Evolutionary conservation across 805 yeast species (phyloP), one percentile per base, ranked within the genome.

Genomic region (Clavispora santaluciae): DNA sequence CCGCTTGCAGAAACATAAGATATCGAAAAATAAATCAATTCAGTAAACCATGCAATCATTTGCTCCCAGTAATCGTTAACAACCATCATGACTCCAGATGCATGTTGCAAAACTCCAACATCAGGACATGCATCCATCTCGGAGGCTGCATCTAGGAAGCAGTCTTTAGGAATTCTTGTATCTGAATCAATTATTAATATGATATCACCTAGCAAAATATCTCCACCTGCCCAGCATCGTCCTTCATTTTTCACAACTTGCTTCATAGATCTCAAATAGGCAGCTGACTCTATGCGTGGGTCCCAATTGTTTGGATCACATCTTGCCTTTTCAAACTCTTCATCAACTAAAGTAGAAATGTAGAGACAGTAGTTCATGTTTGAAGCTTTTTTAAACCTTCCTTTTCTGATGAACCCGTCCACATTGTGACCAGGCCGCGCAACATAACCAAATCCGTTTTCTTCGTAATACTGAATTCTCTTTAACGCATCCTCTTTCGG

Each of bases 31-130:
- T 31, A 31, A 31, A 31, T 31, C 10, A 31, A 31, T 5, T 31
- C 34, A 11, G 34, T 31, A n/a, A 31, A 31, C 34, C 34, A 31
- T 7, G 22, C 34, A 18, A 31, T 31, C 34, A 31, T 18, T 20
- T 20, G 34, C 23, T 31, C 34, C 34, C 34, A 31, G 34, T 31
- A 31, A n/a, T 31, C 22, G 11, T 31, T 31, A 5, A 31, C 34
- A 6, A 31, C 34, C 34, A 31, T 31, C 34, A 31, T 31, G 5
- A 31, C 34, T 3, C 34, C 34, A 12, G 34, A 31, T 3, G 34
- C 22, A 16, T 31, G 34, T 20, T 31, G 34, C 17, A 31, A 22
- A 18, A 31, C 22, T 18, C 22, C 34, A 8, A 31, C 34, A 12
- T 31, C 34, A 5, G 34, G 34, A 5, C 22, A 31, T 9, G 22